Evolutionary conservation across 2,329 filamentous ascomycete species (phyloP), one percentile per base, ranked within the genome.

Genomic region (Lasiodiplodia theobromae): DNA sequence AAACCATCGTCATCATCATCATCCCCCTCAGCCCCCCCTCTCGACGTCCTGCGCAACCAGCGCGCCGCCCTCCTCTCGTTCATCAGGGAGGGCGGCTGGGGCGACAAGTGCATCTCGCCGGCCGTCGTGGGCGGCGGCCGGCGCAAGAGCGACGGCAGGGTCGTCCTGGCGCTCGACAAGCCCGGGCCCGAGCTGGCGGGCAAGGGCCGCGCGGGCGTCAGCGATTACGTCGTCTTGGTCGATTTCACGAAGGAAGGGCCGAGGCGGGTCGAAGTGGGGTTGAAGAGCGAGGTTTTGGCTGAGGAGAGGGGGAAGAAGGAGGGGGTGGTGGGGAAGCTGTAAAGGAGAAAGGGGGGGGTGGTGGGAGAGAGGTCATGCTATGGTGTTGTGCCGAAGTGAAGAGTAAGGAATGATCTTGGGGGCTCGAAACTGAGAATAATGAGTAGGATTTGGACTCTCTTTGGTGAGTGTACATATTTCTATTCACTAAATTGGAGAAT

Each of bases 201-300:
- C 23, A 78, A 77, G 8, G 82, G 78, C 4, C 81, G 85, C 71
- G 81, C 73, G 70, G 88, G 87, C 0, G 80, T 87, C 28, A 77
- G 72, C 31, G 86, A 89, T 64, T 83, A 85, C 73, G 86, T 88
- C 60, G 83, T 89, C 31, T 78, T 88, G 23, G 85, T 87, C 8
- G 83, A 82, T 60, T 89, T 89, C 68, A 82, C 77, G 71, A 85
- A 86, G 67, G 86, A 87, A 69, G 86, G 86, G 21, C 86, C 86
- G 25, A 80, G 86, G 70, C 81, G 87, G 70, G 80, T 90, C 47
- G 84, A 86, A 69, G 84, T 90, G 10, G 74, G 80, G 70, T 73
- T 73, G 72, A 75, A 75, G 67, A 75, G 80, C 40, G 86, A 83
- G 40, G 80, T 80, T 6, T 77, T 82, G 70, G 87, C 83, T 69